Percentiles rank a stretch among this genome's conserved stretches.
Conservation (phyloP, 1,284 basidiomycete genomes). For the Earliella scabrosa region DNA sequence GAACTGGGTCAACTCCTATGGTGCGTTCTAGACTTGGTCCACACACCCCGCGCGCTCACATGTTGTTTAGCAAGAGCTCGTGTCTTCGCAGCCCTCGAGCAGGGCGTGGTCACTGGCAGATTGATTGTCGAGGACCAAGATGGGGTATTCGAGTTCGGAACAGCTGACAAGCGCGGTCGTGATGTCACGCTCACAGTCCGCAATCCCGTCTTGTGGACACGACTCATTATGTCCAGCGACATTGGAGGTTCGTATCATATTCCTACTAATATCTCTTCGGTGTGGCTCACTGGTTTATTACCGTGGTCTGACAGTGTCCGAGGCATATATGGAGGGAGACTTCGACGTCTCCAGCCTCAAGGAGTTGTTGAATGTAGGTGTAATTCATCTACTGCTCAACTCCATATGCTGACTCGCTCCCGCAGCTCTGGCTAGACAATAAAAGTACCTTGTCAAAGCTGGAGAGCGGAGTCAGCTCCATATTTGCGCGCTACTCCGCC, state of each 20-base stretch:
- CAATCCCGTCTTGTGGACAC: background rate
- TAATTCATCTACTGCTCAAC: background rate
- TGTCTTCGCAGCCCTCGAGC: no score
- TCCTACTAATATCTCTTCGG: background rate
- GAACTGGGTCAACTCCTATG: no score
- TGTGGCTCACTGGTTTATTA: background rate
- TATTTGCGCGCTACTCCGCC: slow-evolving; percentile 51
- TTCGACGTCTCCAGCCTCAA: background rate
- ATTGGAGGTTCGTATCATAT: background rate
- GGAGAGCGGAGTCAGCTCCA: background rate
- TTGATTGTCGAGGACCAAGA: background rate
- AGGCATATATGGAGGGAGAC: background rate
- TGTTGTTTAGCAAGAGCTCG: no score
- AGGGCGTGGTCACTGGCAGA: no score
- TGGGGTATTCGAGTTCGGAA: background rate
- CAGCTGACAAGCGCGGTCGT: background rate
- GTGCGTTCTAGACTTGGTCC: no score
- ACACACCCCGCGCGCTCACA: no score
- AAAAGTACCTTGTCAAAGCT: background rate
- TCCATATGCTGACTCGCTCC: background rate
- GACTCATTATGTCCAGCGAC: background rate
- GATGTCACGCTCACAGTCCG: background rate
- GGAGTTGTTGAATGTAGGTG: background rate
- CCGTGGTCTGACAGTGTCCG: background rate
- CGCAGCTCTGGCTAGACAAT: background rate